Evolutionary conservation across 1,139 yeast species (phyloP).

Genomic region (Geotrichum aggregatum): DNA sequence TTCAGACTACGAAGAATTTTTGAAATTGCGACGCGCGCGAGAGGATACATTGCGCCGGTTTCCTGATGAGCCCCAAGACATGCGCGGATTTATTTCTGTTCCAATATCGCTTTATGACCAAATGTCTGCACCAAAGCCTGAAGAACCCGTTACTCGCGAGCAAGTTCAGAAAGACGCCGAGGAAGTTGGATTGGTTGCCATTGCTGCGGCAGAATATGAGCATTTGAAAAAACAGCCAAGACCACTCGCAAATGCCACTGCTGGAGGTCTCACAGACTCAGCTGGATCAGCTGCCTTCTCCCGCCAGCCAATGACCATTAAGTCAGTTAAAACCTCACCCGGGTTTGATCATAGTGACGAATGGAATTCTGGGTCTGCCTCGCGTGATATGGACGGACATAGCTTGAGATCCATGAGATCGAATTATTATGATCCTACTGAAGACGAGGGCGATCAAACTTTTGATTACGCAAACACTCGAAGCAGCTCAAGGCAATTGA

Average conservation of each 20-base stretch:
- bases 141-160: constrained; percentile 21
- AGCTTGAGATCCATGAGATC: constrained; percentile 12
- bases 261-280: constrained; percentile 1
- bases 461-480: constrained; percentile 6
- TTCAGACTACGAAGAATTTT: constrained; percentile 25
- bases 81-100: constrained; percentile 26
- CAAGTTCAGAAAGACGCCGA: constrained; percentile 25
- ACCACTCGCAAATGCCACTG: background rate
- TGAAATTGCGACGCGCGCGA: too few species aligned
- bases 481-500: background rate
- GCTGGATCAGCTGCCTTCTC: background rate
- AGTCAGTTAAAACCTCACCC: constrained; percentile 6
- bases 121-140: constrained; percentile 6
- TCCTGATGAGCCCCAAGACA: background rate
- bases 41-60: too few species aligned
- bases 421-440: constrained; percentile 15
- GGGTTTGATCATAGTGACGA: constrained; percentile 4
- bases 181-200: constrained; percentile 41
- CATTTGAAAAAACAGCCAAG: constrained; percentile 23
- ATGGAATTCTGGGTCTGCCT: background rate
- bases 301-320: constrained; percentile 8
- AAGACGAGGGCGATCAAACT: background rate
- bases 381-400: constrained; percentile 9
- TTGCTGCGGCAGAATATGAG: constrained; percentile 36
- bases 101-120: constrained; percentile 26